Evolutionary conservation across 169 alveolate species (phyloP).

Genomic region (Theileria orientalis): DNA sequence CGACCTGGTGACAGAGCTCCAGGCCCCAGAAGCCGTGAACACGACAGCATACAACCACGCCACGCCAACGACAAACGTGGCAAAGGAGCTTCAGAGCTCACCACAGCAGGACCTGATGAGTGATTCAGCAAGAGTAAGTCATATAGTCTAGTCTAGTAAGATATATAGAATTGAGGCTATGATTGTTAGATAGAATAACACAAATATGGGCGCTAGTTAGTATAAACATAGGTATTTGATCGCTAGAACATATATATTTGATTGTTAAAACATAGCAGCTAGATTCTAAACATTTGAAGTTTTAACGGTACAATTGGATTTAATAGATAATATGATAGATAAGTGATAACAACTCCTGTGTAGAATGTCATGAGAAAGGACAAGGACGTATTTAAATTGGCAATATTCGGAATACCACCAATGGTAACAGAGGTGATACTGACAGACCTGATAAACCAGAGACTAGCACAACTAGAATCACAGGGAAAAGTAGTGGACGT

Average conservation of each 20-base stretch:
- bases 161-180: too few relatives aligned
- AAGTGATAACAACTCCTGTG: neutral
- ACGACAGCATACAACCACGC: neutral
- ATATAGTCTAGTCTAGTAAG: too few relatives aligned
- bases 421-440: slow-evolving; percentile 32
- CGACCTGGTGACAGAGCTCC: slow-evolving; percentile 27
- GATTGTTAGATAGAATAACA: too few relatives aligned
- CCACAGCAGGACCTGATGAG: neutral
- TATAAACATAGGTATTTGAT: too few relatives aligned
- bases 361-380: slow-evolving; percentile 10
- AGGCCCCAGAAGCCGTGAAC: neutral
- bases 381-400: slow-evolving; percentile 26
- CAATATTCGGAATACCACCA: slow-evolving; percentile 57
- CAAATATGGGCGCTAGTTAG: too few relatives aligned
- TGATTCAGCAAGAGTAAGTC: neutral
- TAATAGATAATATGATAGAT: too few relatives aligned
- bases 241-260: too few relatives aligned
- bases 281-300: too few relatives aligned
- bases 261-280: too few relatives aligned
- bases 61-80: neutral
- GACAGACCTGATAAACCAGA: slow-evolving; percentile 23
- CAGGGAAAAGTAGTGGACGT: slow-evolving; percentile 30
- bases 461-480: slow-evolving; percentile 13
- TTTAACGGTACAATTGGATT: too few relatives aligned
- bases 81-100: neutral